A percentile compares a stretch with the other conserved stretches of the same genome.
These are phyloP conservation scores for Theobroma grandiflorum DNA, from an alignment of 441 rosid genomes.

Conservation along the genomic window DNA sequence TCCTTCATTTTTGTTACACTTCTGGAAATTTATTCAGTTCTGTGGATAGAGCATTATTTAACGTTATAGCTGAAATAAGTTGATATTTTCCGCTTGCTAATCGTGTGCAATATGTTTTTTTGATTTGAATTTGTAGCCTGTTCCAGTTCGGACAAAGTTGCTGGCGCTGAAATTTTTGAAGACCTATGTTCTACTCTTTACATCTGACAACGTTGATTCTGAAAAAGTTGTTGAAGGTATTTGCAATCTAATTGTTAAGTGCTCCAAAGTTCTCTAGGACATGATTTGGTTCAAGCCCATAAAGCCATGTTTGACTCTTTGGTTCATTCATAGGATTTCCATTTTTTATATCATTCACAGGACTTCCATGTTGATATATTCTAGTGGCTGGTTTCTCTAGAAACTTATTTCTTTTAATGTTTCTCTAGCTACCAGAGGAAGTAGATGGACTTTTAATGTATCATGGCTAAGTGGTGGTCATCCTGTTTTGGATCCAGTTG, in stretches of 20 bases:
- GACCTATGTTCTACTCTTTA: constrained; percentile 78
- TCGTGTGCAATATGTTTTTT: constrained; percentile 25
- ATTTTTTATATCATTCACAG: background rate
- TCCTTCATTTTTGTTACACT: constrained; percentile 6
- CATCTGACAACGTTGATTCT: constrained; percentile 71
- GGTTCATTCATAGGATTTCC: background rate
- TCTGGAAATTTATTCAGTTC: constrained; percentile 8
- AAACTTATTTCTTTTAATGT: constrained; percentile 29
- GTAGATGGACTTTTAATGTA: constrained; percentile 66
- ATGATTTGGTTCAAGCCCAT: constrained; percentile 26
- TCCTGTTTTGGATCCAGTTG: constrained; percentile 74
- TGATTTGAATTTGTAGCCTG: constrained; percentile 70
- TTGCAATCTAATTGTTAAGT: constrained; percentile 24
- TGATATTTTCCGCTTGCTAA: constrained; percentile 11
- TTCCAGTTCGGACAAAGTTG: constrained; percentile 75
- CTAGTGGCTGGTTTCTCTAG: background rate
- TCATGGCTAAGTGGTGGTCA: constrained; percentile 86
- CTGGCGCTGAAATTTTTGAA: constrained; percentile 95
- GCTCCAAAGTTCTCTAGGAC: constrained; percentile 7
- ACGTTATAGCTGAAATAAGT: background rate
- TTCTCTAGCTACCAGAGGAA: constrained; percentile 57
- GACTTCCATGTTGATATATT: constrained; percentile 5
- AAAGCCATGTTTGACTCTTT: constrained; percentile 7
- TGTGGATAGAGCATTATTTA: background rate
- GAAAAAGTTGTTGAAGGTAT: constrained; percentile 77